Evolutionary conservation across 2,329 filamentous ascomycete genomes (phyloP).

Genomic region (Colletotrichum sp.): DNA sequence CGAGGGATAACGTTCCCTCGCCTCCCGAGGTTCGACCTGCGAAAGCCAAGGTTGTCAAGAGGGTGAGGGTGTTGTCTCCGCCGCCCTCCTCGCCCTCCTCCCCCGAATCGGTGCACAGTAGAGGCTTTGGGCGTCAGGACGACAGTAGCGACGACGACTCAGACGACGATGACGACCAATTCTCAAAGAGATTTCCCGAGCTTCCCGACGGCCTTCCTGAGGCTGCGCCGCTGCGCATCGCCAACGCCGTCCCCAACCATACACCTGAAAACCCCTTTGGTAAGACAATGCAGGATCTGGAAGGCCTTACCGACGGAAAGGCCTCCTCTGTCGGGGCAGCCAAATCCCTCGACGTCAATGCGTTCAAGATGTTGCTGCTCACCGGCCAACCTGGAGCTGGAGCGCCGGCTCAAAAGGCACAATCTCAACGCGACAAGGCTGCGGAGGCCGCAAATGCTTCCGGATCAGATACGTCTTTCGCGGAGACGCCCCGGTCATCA

Average conservation of each 20-base stretch:
- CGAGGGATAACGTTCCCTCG: slow-evolving; percentile 25
- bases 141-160: slow-evolving; percentile 34
- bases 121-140: slow-evolving; percentile 29
- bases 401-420: slow-evolving; percentile 26
- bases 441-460: slow-evolving; percentile 49
- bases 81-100: slow-evolving; percentile 65
- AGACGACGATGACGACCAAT: slow-evolving; percentile 22
- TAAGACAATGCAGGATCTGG: slow-evolving; percentile 58
- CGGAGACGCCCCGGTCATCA: slow-evolving; percentile 62
- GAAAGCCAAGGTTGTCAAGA: slow-evolving; percentile 64
- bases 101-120: slow-evolving; percentile 33
- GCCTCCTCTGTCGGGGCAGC: slow-evolving; percentile 28
- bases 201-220: slow-evolving; percentile 16
- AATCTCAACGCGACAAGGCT: slow-evolving; percentile 52
- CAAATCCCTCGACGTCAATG: slow-evolving; percentile 73
- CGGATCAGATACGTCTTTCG: background rate
- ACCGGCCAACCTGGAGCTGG: slow-evolving; percentile 63
- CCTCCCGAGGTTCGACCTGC: slow-evolving; percentile 14
- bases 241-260: slow-evolving; percentile 22
- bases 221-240: slow-evolving; percentile 20
- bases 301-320: slow-evolving; percentile 37
- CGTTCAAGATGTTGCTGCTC: slow-evolving; percentile 77
- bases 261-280: slow-evolving; percentile 60
- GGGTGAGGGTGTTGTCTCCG: slow-evolving; percentile 70
- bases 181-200: slow-evolving; percentile 20